Base-by-base conservation (phyloP, 2,329 filamentous ascomycete genomes). In the Colletotrichum sp. region DNA sequence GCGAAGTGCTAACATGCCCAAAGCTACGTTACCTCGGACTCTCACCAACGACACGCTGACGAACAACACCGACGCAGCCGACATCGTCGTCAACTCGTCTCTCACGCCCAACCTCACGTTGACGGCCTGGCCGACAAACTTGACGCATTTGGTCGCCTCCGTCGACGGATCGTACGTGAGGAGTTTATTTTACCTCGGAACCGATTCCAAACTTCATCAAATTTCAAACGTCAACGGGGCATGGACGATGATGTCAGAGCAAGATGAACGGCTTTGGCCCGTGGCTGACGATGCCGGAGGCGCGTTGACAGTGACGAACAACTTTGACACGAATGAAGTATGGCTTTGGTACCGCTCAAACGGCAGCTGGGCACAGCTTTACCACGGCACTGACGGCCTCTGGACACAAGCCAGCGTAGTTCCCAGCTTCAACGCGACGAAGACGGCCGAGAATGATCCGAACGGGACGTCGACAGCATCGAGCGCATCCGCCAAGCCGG, bases 131-230 rank as follows among this genome's bases (percentile, higher is more conserved):
- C 18, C 60, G 18, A 67, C 30, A 24, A 36, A 55, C 36, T 18
- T 34, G 30, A 66, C 71, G 13, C 26, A 57, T 3, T 3, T 76
- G 18, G 75, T 52, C 34, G 63, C 57, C 62, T 83, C 75, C 8
- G 79, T 72, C 65, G 81, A 80, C 12, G 83, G 81, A 30, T 81
- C 76, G 72, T 62, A 67, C 16, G 32, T 63, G 7, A 68, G 66
- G 57, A 66, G 60, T 28, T 63, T 86, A 57, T 85, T 83, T 80
- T 87, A 86, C 77, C 80, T 86, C 63, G 85, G 84, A 72, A 82
- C 80, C 28, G 85, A 87, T 79, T 76, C 75, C 30, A 78, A 78
- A 63, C 79, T 86, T n/a, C 80, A 86, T 78, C 80, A 81, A 30
- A 60, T 82, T 4, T 76, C 73, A 59, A 80, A 81, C 76, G 76